These are phyloP conservation scores for Verticillium dahliae DNA, from an alignment of 2,329 filamentous ascomycete species.

Conservation along the genomic window DNA sequence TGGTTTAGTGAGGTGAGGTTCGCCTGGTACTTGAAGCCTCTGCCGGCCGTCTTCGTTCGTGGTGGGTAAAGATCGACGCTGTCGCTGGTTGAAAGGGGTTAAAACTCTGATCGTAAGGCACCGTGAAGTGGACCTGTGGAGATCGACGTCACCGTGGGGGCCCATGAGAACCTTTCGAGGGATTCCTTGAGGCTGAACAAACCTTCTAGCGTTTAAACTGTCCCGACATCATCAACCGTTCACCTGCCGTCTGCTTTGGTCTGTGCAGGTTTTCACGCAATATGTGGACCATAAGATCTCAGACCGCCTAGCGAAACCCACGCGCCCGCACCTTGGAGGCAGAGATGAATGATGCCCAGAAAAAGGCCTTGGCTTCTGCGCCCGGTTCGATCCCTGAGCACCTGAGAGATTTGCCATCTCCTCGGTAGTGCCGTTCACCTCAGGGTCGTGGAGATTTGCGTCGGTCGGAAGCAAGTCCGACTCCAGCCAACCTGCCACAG, in stretches of 20 bases:
- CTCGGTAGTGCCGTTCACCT: not conserved
- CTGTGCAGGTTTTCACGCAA: not conserved
- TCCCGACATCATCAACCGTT: not conserved
- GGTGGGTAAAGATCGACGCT: not conserved
- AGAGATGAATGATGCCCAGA: not conserved
- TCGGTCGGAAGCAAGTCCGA: not conserved
- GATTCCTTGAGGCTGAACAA: not conserved
- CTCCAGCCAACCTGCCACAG: not conserved
- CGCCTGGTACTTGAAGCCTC: not conserved
- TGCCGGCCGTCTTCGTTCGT: not conserved
- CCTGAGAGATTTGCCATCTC: not conserved
- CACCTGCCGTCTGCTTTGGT: not conserved
- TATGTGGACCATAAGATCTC: not conserved
- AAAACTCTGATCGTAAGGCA: not conserved
- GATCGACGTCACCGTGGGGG: conserved; percentile 3
- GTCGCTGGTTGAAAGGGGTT: not conserved
- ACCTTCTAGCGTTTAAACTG: not conserved
- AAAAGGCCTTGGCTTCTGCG: not conserved
- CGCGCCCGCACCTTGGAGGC: not conserved
- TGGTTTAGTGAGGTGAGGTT: not conserved
- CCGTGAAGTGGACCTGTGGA: not conserved
- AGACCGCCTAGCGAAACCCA: not conserved
- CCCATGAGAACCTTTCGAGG: not conserved
- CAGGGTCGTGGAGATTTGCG: not conserved
- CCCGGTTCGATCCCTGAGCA: not conserved